Percentiles rank a stretch among this genome's conserved stretches.
Conservation (phyloP, 164 flowering plant species). For the Vitis riparia region DNA sequence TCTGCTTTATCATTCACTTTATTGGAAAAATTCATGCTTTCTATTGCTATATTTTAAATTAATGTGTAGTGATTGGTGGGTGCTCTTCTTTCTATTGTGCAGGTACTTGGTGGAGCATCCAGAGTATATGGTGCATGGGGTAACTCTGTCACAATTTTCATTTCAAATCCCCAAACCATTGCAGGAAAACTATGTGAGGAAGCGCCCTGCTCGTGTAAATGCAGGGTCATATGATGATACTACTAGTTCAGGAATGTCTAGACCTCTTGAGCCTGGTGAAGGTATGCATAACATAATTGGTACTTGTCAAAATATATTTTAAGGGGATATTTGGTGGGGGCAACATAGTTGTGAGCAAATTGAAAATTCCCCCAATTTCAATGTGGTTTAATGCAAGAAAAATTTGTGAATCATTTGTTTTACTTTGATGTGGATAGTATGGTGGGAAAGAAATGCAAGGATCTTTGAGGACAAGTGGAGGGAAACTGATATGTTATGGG, state of each 20-base stretch:
- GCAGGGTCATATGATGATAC: conserved; percentile 20
- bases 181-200: conserved; percentile 77
- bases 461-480: too few relatives aligned
- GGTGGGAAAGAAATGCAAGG: too few relatives aligned
- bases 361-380: too few relatives aligned
- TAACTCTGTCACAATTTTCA: conserved; percentile 64
- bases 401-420: too few relatives aligned
- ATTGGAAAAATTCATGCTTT: background rate
- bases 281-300: conserved; percentile 25
- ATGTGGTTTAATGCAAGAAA: too few relatives aligned
- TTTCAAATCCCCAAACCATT: conserved; percentile 84
- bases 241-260: conserved; percentile 8
- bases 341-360: too few relatives aligned
- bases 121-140: conserved; percentile 50
- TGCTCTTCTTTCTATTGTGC: conserved; percentile 6
- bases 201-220: conserved; percentile 47
- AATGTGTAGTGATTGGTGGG: background rate
- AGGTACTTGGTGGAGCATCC: conserved; percentile 73
- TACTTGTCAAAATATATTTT: conserved; percentile 7
- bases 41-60: background rate
- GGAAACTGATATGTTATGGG: too few relatives aligned
- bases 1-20: background rate
- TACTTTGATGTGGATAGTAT: background rate
- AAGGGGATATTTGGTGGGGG: too few relatives aligned
- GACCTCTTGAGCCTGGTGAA: conserved; percentile 31